Conservation (phyloP, 441 rosid genomes). For the Syzygium malaccense region DNA sequence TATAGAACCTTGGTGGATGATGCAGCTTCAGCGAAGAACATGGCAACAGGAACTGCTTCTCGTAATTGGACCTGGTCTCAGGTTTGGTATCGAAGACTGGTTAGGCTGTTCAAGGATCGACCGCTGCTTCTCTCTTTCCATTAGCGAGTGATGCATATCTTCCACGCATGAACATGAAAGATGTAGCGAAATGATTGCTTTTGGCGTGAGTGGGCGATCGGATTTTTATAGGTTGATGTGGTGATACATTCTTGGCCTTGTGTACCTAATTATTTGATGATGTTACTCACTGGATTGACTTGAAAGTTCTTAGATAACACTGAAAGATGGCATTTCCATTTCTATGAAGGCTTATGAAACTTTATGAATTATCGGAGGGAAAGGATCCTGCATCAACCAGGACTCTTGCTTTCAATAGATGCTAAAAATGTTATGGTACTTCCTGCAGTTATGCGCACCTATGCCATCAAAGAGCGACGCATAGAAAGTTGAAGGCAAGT, state of each 20-base stretch:
- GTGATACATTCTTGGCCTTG: not conserved
- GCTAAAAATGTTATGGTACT: not conserved
- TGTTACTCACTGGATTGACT: not conserved
- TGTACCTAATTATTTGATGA: not conserved
- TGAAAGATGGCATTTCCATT: not conserved
- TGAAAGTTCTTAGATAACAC: not conserved
- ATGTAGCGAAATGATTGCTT: not conserved
- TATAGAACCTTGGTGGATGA: constrained; percentile 47
- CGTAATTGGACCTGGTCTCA: not conserved
- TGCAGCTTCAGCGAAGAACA: not conserved
- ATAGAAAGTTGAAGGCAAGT: not conserved
- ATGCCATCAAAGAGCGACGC: not conserved
- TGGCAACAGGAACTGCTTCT: not conserved
- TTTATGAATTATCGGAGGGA: not conserved
- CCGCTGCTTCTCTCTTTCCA: not conserved
- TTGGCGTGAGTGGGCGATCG: not conserved
- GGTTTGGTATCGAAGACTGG: not conserved
- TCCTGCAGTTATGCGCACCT: not conserved
- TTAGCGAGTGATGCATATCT: not conserved
- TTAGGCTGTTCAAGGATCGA: not conserved
- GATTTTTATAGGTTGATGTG: not conserved
- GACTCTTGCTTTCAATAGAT: not conserved
- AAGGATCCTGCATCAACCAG: not conserved
- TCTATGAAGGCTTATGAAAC: not conserved
- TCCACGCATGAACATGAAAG: not conserved